Conservation (phyloP, 805 yeast genomes). For the Cyberlindnera samutprakarnensis region DNA sequence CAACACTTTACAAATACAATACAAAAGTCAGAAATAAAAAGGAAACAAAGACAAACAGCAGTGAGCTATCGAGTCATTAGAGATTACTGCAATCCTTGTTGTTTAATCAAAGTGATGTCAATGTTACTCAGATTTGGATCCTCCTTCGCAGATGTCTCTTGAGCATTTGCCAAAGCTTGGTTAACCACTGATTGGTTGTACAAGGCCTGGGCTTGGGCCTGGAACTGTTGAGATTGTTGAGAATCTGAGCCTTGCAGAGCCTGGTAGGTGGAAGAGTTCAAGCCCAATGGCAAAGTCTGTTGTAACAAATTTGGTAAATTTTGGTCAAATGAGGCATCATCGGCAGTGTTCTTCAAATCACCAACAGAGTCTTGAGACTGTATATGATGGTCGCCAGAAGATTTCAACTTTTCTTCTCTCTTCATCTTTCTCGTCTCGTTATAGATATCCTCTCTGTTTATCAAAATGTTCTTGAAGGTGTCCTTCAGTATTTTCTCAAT, state of each 20-base stretch:
- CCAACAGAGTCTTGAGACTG: constrained; percentile 1
- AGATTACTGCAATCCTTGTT: constrained; percentile 13
- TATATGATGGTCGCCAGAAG: constrained; percentile 6
- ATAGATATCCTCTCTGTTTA: constrained; percentile 25
- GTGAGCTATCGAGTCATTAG: too few species aligned
- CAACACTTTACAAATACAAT: background rate
- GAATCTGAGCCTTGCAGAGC: constrained; percentile 9
- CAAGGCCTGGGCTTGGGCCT: constrained; percentile 2
- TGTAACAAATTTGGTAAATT: constrained; percentile 21
- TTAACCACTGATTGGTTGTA: constrained; percentile 14
- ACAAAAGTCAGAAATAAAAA: background rate
- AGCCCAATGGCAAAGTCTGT: constrained; percentile 8
- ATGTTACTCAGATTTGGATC: constrained; percentile 20
- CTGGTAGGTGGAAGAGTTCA: constrained; percentile 4
- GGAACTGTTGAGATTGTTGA: constrained; percentile 6
- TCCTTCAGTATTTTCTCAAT: constrained; percentile 21
- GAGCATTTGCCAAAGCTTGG: constrained; percentile 22
- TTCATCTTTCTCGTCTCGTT: constrained; percentile 27
- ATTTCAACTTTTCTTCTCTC: constrained; percentile 21
- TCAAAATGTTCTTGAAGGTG: constrained; percentile 19
- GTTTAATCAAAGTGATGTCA: constrained; percentile 21
- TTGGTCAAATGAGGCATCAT: constrained; percentile 15
- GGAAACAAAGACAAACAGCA: background rate
- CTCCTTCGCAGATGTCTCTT: constrained; percentile 15
- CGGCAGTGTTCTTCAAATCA: constrained; percentile 9